A percentile compares a stretch with the other conserved stretches of the same genome.
These are phyloP conservation scores for Eucalyptus guilfoylei DNA, from an alignment of 345 rosid species.

Conservation along the genomic window DNA sequence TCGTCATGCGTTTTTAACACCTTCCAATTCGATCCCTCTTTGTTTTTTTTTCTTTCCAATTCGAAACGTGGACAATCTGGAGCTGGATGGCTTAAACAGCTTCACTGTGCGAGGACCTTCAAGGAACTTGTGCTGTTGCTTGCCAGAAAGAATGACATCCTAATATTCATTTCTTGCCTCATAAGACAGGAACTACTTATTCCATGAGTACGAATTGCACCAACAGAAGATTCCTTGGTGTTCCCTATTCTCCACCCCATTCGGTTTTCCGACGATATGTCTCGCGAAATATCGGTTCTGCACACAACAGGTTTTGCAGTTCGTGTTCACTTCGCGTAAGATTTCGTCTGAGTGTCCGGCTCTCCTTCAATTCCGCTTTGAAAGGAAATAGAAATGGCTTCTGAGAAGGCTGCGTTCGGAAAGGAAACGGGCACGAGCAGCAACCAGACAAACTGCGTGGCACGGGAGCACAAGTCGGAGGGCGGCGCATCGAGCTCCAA, in stretches of 20 bases:
- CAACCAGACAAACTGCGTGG: background rate
- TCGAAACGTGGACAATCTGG: background rate
- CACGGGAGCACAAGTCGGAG: background rate
- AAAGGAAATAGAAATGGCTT: conserved; percentile 2
- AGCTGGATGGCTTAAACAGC: background rate
- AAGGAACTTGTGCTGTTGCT: background rate
- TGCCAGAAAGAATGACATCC: background rate
- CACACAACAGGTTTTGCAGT: background rate
- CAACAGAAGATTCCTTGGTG: background rate
- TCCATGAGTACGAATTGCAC: conserved; percentile 13
- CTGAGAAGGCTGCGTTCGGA: conserved; percentile 6
- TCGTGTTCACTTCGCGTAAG: background rate
- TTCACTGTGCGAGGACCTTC: background rate
- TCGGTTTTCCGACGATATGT: background rate
- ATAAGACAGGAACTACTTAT: conserved; percentile 16
- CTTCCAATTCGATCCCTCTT: background rate
- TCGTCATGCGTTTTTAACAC: background rate
- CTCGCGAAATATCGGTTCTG: background rate
- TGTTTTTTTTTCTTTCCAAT: background rate
- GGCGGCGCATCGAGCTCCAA: background rate
- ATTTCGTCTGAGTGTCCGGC: background rate
- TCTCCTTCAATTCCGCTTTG: background rate
- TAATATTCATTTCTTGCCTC: conserved; percentile 8
- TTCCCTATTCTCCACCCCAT: background rate
- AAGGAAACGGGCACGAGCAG: conserved; percentile 1